Conservation (phyloP, 108 stramenopile genomes). For the Nannochloropsis granulata region DNA sequence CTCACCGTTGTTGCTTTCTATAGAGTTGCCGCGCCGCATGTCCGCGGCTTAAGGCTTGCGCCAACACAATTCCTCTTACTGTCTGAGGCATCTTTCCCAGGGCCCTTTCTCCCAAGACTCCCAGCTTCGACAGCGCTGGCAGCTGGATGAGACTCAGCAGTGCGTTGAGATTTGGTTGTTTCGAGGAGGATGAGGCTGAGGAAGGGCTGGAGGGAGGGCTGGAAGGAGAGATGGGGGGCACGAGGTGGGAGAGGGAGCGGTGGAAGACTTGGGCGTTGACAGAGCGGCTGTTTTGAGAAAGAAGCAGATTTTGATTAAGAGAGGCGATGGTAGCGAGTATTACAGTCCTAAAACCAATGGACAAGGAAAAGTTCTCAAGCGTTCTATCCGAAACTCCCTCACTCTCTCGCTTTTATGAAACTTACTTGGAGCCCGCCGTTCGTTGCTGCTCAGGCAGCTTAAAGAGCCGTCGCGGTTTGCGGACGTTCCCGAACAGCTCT, state of each 20-base stretch:
- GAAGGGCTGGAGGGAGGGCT: too few species aligned
- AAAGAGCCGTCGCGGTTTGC: conserved; percentile 16
- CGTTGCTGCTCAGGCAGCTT: conserved; percentile 25
- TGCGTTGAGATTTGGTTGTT: too few species aligned
- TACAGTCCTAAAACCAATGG: not conserved
- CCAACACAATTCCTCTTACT: too few species aligned
- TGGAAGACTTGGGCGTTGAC: not conserved
- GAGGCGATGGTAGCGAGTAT: not conserved
- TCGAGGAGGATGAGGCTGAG: too few species aligned
- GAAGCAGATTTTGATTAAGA: not conserved
- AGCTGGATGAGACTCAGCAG: too few species aligned
- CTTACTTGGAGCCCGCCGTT: not conserved
- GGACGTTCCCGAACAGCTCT: conserved; percentile 15
- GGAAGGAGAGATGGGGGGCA: too few species aligned
- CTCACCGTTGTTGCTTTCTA: too few species aligned
- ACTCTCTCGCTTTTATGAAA: not conserved
- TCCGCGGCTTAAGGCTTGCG: too few species aligned
- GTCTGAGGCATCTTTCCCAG: too few species aligned
- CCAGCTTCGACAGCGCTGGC: too few species aligned
- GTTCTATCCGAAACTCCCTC: not conserved
- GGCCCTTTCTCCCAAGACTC: too few species aligned
- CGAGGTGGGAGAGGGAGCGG: not conserved
- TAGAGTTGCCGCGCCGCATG: too few species aligned
- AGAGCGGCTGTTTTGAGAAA: not conserved
- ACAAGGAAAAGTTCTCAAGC: not conserved